phyloP scores from a whole-genome alignment of 306 rosid species.

The Astragalus glycyphyllos region DNA sequence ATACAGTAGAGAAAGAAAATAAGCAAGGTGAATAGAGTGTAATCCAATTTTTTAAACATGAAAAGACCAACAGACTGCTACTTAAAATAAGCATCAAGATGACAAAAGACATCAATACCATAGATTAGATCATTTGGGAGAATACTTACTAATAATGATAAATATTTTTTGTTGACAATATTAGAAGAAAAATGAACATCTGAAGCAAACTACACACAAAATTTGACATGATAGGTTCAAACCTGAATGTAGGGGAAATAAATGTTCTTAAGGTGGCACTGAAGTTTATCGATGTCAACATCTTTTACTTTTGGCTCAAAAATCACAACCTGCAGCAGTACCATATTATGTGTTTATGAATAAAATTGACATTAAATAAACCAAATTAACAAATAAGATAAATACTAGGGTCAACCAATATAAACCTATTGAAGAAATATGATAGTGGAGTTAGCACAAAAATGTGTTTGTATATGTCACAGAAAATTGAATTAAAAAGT shows the following conservation, averaged over 20 bases:
- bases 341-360: not conserved
- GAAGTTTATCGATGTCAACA: constrained; percentile 47
- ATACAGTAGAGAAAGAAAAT: too few relatives aligned
- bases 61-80: too few relatives aligned
- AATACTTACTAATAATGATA: too few relatives aligned
- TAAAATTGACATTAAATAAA: not conserved
- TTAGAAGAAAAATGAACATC: not conserved
- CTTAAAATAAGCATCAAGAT: too few relatives aligned
- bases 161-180: not conserved
- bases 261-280: constrained; percentile 65
- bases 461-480: not conserved
- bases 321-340: constrained; percentile 61
- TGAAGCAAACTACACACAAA: not conserved
- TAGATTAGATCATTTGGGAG: too few relatives aligned
- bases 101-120: too few relatives aligned
- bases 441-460: not conserved
- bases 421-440: not conserved
- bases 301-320: constrained; percentile 44
- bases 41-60: too few relatives aligned
- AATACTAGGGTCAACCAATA: not conserved
- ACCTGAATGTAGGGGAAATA: constrained; percentile 82
- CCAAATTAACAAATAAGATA: not conserved
- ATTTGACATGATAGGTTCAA: constrained; percentile 7
- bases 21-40: too few relatives aligned
- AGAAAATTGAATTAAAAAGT: not conserved